A percentile compares a stretch with the other conserved stretches of the same genome.
phyloP scores from a whole-genome alignment of 768 basidiomycete genomes.

The Naganishia onofrii region DNA sequence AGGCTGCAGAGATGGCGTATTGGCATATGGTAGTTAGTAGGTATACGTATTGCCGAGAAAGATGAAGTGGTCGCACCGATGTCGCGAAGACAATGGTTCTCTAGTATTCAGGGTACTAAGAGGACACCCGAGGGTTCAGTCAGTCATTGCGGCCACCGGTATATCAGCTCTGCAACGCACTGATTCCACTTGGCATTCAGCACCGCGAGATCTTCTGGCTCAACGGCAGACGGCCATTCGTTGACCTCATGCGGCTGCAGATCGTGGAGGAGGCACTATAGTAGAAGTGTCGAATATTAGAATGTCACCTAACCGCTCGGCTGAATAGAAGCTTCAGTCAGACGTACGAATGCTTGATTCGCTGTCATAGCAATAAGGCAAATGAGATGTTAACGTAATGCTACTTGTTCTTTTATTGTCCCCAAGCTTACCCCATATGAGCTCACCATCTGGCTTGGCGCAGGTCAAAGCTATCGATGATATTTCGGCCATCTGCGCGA shows the following conservation, averaged over 20 bases:
- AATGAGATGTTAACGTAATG: too few species aligned
- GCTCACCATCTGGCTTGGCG: slow-evolving; percentile 7
- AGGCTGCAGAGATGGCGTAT: slow-evolving; percentile 10
- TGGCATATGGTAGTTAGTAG: background rate
- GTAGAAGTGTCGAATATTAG: background rate
- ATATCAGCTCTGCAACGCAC: slow-evolving; percentile 3
- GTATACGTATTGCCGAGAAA: background rate
- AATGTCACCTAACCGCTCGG: too few species aligned
- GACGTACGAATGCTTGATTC: slow-evolving; percentile 26
- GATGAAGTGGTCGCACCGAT: slow-evolving; percentile 9
- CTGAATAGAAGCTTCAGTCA: background rate
- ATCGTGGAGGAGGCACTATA: slow-evolving; percentile 19
- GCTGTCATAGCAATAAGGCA: too few species aligned
- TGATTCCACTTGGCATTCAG: background rate
- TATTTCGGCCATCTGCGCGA: slow-evolving; percentile 28
- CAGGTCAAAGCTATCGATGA: slow-evolving; percentile 25
- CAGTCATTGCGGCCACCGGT: background rate
- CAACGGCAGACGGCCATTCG: background rate
- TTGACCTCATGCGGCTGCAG: background rate
- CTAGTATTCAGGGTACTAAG: background rate
- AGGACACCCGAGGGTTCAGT: background rate
- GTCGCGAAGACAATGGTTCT: slow-evolving; percentile 10
- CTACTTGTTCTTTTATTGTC: too few species aligned
- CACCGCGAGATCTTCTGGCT: background rate
- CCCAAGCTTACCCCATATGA: slow-evolving; percentile 23